These are phyloP conservation scores for Gynandropsis gynandra DNA, from an alignment of 345 rosid species.

Conservation along the genomic window DNA sequence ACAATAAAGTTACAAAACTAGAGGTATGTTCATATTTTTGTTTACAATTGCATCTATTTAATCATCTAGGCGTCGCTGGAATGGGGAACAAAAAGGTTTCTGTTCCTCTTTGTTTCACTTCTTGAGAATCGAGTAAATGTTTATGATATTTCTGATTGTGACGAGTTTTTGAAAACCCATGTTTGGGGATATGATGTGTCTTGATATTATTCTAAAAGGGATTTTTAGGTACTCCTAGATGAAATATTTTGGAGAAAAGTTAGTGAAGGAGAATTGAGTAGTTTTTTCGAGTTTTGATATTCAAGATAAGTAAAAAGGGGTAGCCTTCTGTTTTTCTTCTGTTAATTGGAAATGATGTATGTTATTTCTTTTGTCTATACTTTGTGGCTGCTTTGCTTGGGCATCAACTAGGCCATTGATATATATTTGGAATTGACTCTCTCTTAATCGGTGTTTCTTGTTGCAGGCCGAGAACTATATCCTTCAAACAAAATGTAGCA, in stretches of 20 bases:
- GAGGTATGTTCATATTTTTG: constrained; percentile 38
- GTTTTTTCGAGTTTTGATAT: background rate
- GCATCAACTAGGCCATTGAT: no score
- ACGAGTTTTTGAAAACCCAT: no score
- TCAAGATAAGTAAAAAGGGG: background rate
- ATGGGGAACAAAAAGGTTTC: background rate
- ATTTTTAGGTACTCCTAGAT: no score
- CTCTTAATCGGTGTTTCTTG: constrained; percentile 19
- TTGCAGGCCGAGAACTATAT: constrained; percentile 63
- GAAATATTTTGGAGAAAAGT: background rate
- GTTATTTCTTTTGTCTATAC: background rate
- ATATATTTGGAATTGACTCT: background rate
- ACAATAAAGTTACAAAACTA: constrained; percentile 39
- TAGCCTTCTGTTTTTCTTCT: background rate
- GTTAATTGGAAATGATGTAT: background rate
- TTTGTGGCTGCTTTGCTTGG: constrained; percentile 5
- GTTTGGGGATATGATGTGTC: no score
- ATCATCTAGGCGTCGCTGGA: background rate
- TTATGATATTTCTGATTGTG: background rate
- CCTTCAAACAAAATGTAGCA: constrained; percentile 38
- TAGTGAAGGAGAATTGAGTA: background rate
- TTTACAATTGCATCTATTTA: background rate
- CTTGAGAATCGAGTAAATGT: background rate
- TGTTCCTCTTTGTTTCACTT: background rate
- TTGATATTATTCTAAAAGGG: no score